phyloP scores from a whole-genome alignment of 2,329 filamentous ascomycete species.

The Hirsutella thompsonii region DNA sequence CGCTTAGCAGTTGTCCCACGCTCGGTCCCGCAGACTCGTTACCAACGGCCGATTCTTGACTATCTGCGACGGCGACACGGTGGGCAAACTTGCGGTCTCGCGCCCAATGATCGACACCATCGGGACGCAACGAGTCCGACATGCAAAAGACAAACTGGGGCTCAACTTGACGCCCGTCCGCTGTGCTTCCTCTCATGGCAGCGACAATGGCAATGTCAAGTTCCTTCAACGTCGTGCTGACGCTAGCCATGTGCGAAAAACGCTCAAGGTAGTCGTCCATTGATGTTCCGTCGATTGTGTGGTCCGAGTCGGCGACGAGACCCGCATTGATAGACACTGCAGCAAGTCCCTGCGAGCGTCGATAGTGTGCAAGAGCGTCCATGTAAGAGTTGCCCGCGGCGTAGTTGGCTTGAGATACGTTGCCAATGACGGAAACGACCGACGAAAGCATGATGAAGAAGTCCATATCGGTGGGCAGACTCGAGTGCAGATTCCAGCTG shows the following conservation, averaged over 20 bases:
- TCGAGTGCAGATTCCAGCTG: constrained; percentile 14
- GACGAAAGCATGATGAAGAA: constrained; percentile 25
- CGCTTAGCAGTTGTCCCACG: not conserved
- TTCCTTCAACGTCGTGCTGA: not conserved
- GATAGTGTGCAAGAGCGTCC: constrained; percentile 8
- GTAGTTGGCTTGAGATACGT: constrained; percentile 24
- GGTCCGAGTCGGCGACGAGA: constrained; percentile 5
- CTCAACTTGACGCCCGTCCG: not conserved
- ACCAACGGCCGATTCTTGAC: not conserved
- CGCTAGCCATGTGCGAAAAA: not conserved
- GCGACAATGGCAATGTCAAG: not conserved
- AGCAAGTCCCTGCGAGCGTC: constrained; percentile 5
- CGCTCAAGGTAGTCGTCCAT: not conserved
- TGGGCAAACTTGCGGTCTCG: not conserved
- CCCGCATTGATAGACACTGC: constrained; percentile 5
- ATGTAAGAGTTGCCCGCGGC: constrained; percentile 17
- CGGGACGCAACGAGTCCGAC: not conserved
- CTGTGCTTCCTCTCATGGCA: not conserved
- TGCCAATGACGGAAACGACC: constrained; percentile 16
- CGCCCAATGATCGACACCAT: not conserved
- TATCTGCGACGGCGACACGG: not conserved
- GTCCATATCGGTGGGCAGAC: constrained; percentile 13
- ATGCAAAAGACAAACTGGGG: not conserved
- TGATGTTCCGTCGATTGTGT: not conserved
- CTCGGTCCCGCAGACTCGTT: not conserved